phyloP scores from a whole-genome alignment of 768 basidiomycete species.

The Leucosporidium yakuticum region DNA sequence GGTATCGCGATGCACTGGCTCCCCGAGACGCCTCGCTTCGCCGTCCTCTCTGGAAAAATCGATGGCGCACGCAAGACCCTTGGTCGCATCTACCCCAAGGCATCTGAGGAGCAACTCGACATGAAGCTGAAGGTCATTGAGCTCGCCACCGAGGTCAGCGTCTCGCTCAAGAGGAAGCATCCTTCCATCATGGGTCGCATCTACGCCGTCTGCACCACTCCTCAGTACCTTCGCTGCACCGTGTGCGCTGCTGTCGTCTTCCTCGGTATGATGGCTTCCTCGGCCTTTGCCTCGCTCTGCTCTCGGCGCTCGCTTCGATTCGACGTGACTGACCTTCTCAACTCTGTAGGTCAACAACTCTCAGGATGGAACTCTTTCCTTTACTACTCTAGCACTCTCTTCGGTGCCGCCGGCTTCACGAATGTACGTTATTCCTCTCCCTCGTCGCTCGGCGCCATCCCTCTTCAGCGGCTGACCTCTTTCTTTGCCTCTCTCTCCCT shows the following conservation, averaged over 20 bases:
- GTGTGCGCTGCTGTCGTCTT: constrained; percentile 2
- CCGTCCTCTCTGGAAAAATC: neutral
- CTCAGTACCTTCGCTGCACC: constrained; percentile 5
- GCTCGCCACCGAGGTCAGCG: constrained; percentile 9
- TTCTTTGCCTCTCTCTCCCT: too few relatives aligned
- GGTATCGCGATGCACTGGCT: constrained; percentile 15
- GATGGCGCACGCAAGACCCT: neutral
- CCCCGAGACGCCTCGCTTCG: constrained; percentile 13
- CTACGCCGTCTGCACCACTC: neutral
- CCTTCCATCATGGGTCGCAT: neutral
- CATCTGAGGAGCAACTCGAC: neutral
- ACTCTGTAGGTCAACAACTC: constrained; percentile 3
- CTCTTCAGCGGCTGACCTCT: too few relatives aligned
- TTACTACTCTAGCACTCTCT: constrained; percentile 59
- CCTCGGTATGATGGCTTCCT: neutral
- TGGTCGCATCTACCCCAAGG: constrained; percentile 1
- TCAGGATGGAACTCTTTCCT: constrained; percentile 13
- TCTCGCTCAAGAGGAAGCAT: constrained; percentile 11
- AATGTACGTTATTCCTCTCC: constrained; percentile 1
- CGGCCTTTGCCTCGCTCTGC: neutral
- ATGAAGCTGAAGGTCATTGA: constrained; percentile 18
- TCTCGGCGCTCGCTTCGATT: neutral
- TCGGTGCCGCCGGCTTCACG: constrained; percentile 69
- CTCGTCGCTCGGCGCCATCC: too few relatives aligned
- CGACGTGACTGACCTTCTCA: neutral